These are phyloP conservation scores for Neurospora sp. DNA, from an alignment of 495 filamentous ascomycete species.

Conservation along the genomic window DNA sequence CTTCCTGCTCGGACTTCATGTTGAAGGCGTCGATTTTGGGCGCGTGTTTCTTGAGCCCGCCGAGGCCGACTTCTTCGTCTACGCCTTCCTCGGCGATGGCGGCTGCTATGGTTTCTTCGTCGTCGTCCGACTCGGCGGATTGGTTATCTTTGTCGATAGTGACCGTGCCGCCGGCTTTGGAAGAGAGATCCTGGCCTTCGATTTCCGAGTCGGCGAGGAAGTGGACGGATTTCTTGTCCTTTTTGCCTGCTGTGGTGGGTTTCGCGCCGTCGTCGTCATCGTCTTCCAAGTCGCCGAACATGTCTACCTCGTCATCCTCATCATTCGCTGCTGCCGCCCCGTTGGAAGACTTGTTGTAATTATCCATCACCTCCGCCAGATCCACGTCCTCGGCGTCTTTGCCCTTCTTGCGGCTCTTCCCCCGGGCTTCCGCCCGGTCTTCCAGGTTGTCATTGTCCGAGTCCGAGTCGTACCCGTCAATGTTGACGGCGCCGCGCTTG, in stretches of 20 bases:
- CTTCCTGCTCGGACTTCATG: constrained; percentile 81
- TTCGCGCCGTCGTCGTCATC: constrained; percentile 51
- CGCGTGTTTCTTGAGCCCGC: constrained; percentile 84
- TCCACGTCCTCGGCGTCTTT: constrained; percentile 32
- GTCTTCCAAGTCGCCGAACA: constrained; percentile 75
- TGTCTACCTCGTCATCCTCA: constrained; percentile 72
- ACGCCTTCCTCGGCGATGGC: constrained; percentile 58
- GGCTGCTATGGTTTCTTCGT: constrained; percentile 57
- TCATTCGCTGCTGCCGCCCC: constrained; percentile 24
- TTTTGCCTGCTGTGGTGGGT: constrained; percentile 33
- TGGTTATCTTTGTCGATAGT: too few species aligned
- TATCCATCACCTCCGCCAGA: constrained; percentile 33
- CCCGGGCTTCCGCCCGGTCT: constrained; percentile 50
- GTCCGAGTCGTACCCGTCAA: constrained; percentile 95
- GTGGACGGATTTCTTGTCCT: constrained; percentile 71
- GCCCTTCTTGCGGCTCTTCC: constrained; percentile 32
- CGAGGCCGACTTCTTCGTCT: constrained; percentile 82
- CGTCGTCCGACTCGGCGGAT: constrained; percentile 42
- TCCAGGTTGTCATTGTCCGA: constrained; percentile 87
- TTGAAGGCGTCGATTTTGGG: constrained; percentile 97
- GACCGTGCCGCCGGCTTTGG: constrained; percentile 62
- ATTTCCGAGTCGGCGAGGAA: constrained; percentile 73
- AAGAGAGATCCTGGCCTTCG: constrained; percentile 69
- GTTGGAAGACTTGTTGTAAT: constrained; percentile 24
- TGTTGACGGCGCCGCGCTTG: constrained; percentile 85